Evolutionary conservation across 2,329 filamentous ascomycete genomes (phyloP).

Genomic region (Rutstroemia sydowiana): DNA sequence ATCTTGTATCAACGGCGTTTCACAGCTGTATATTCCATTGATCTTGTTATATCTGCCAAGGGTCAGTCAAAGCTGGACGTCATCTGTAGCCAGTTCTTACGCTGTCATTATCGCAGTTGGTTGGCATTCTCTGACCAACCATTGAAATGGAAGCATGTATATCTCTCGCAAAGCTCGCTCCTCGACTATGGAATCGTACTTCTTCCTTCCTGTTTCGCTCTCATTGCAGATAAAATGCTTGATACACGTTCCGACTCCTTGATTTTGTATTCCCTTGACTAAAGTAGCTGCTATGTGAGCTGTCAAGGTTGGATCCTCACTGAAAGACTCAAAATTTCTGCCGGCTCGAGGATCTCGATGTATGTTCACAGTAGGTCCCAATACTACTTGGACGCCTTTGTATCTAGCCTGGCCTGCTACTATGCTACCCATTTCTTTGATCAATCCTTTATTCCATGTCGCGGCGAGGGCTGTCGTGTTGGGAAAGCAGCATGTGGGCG

Average conservation of each 20-base stretch:
- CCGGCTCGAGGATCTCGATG: slow-evolving; percentile 40
- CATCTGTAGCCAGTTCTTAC: no score
- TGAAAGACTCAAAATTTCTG: slow-evolving; percentile 41
- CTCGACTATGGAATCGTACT: no score
- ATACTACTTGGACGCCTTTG: slow-evolving; percentile 63
- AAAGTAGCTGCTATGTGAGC: slow-evolving; percentile 36
- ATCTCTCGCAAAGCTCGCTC: slow-evolving; percentile 28
- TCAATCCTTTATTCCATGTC: slow-evolving; percentile 58
- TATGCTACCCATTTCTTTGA: slow-evolving; percentile 52
- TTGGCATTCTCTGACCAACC: slow-evolving; percentile 33
- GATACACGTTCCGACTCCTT: slow-evolving; percentile 34
- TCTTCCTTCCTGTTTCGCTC: slow-evolving; percentile 24
- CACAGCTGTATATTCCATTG: slow-evolving; percentile 48
- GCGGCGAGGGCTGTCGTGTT: slow-evolving; percentile 43
- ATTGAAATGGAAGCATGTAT: slow-evolving; percentile 39
- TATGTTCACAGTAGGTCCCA: slow-evolving; percentile 54
- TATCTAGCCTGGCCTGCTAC: slow-evolving; percentile 58
- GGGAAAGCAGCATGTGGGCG: slow-evolving; percentile 22
- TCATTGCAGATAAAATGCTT: slow-evolving; percentile 41
- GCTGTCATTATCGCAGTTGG: slow-evolving; percentile 36
- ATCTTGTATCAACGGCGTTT: slow-evolving; percentile 40
- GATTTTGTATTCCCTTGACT: slow-evolving; percentile 36
- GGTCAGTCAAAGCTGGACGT: no score
- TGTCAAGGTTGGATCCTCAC: slow-evolving; percentile 39
- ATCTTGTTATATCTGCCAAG: slow-evolving; percentile 46